A percentile compares a stretch with the other conserved stretches of the same genome.
These are phyloP conservation scores for Melaleuca alternifolia DNA, from an alignment of 345 rosid species.

Conservation along the genomic window DNA sequence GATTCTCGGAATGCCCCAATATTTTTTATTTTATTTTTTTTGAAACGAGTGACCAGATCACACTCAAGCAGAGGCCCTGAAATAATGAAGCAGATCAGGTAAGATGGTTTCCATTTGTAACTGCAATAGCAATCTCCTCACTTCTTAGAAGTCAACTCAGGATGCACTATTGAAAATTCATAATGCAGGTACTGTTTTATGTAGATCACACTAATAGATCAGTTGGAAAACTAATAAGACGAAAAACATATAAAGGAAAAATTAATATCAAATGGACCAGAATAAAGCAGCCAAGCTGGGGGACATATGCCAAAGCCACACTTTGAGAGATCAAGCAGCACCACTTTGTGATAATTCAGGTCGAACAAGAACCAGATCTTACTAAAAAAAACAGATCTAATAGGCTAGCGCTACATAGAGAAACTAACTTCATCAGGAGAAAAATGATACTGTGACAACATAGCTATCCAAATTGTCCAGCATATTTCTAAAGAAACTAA, in stretches of 20 bases:
- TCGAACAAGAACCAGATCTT: background rate
- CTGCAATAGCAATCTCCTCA: background rate
- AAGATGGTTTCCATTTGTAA: background rate
- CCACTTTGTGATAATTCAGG: background rate
- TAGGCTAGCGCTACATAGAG: background rate
- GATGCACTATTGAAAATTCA: background rate
- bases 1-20: conserved; percentile 69
- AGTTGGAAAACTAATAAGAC: background rate
- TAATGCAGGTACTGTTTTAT: background rate
- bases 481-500: background rate
- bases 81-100: background rate
- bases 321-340: background rate
- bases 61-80: background rate
- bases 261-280: background rate
- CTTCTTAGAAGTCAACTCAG: background rate
- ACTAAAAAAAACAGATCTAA: background rate
- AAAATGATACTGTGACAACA: background rate
- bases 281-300: background rate
- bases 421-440: background rate
- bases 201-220: background rate
- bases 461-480: background rate
- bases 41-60: background rate
- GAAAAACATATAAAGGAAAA: background rate
- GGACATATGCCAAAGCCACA: background rate
- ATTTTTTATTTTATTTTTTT: background rate